These are phyloP conservation scores for Zasmidium citrigriseum DNA, from an alignment of 2,329 filamentous ascomycete genomes.

Conservation along the genomic window DNA sequence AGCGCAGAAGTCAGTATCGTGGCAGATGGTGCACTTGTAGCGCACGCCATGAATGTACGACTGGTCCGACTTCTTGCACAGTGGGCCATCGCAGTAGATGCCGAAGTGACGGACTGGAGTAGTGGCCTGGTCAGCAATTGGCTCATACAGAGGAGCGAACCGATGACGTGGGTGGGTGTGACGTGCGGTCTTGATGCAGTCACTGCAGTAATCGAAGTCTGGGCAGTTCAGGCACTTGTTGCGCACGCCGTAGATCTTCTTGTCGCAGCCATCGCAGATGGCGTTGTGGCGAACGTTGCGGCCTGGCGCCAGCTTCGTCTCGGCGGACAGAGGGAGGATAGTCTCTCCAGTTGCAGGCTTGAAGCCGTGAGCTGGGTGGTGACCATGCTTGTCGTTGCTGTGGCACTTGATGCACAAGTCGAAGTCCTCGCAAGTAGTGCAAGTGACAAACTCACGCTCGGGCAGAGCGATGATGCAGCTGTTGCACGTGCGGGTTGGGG, in stretches of 20 bases:
- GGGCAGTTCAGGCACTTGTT: slow-evolving; percentile 97
- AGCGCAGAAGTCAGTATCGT: slow-evolving; percentile 93
- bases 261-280: slow-evolving; percentile 92
- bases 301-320: slow-evolving; percentile 72
- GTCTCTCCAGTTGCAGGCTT: slow-evolving; percentile 65
- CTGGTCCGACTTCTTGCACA: slow-evolving; percentile 65
- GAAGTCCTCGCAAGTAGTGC: slow-evolving; percentile 81
- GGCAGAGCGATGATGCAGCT: slow-evolving; percentile 65
- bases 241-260: slow-evolving; percentile 81
- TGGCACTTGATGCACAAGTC: slow-evolving; percentile 89
- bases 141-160: slow-evolving; percentile 84
- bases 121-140: slow-evolving; percentile 52
- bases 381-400: slow-evolving; percentile 73
- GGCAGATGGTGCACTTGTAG: slow-evolving; percentile 96
- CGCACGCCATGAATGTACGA: slow-evolving; percentile 77
- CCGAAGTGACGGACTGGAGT: slow-evolving; percentile 67
- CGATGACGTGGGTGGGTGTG: slow-evolving; percentile 79
- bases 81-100: slow-evolving; percentile 91
- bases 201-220: slow-evolving; percentile 92
- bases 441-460: slow-evolving; percentile 82
- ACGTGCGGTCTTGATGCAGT: slow-evolving; percentile 68
- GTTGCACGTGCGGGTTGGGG: slow-evolving; percentile 69
- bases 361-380: slow-evolving; percentile 87
- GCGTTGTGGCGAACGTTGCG: slow-evolving; percentile 82
- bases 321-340: slow-evolving; percentile 61